Evolutionary conservation across 2,329 filamentous ascomycete species (phyloP).

Genomic region (Cercospora nicotianae): DNA sequence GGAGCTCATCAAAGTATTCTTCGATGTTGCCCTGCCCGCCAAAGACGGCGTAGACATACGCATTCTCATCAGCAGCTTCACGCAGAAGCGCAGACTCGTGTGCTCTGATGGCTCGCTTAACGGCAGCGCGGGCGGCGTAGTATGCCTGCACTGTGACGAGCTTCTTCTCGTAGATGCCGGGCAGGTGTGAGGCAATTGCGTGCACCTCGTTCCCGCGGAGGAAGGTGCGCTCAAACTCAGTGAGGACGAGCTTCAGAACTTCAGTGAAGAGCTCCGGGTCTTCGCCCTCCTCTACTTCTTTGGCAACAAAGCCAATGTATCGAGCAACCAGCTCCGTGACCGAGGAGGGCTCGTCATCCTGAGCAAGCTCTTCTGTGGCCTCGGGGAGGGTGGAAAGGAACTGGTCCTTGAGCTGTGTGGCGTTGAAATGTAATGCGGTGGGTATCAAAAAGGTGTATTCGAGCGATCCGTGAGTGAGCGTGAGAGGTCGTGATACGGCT

Average conservation of each 20-base stretch:
- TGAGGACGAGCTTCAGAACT: slow-evolving; percentile 85
- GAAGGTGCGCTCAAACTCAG: slow-evolving; percentile 95
- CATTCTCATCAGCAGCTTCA: slow-evolving; percentile 79
- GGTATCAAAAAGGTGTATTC: slow-evolving; percentile 95
- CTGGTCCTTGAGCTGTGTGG: slow-evolving; percentile 86
- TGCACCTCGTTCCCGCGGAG: slow-evolving; percentile 96
- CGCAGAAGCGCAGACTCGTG: slow-evolving; percentile 92
- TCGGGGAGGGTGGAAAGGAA: slow-evolving; percentile 83
- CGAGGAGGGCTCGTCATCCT: slow-evolving; percentile 98
- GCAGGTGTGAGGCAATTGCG: slow-evolving; percentile 78
- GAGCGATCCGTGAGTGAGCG: slow-evolving; percentile 87
- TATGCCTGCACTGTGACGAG: slow-evolving; percentile 85
- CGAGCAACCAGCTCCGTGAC: slow-evolving; percentile 87
- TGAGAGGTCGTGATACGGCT: slow-evolving; percentile 86
- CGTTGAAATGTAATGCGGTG: slow-evolving; percentile 93
- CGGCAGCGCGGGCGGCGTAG: slow-evolving; percentile 81
- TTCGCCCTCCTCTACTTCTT: slow-evolving; percentile 88
- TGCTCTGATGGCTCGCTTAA: slow-evolving; percentile 81
- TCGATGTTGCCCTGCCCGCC: slow-evolving; percentile 98
- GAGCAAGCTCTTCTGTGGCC: slow-evolving; percentile 94
- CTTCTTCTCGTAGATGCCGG: slow-evolving; percentile 92
- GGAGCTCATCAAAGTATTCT: slow-evolving; percentile 97
- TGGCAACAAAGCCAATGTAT: slow-evolving; percentile 87
- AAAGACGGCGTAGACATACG: slow-evolving; percentile 89
- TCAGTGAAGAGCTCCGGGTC: slow-evolving; percentile 90